Base-by-base conservation (phyloP, 2,329 filamentous ascomycete genomes). In the Thyridium curvatum region DNA sequence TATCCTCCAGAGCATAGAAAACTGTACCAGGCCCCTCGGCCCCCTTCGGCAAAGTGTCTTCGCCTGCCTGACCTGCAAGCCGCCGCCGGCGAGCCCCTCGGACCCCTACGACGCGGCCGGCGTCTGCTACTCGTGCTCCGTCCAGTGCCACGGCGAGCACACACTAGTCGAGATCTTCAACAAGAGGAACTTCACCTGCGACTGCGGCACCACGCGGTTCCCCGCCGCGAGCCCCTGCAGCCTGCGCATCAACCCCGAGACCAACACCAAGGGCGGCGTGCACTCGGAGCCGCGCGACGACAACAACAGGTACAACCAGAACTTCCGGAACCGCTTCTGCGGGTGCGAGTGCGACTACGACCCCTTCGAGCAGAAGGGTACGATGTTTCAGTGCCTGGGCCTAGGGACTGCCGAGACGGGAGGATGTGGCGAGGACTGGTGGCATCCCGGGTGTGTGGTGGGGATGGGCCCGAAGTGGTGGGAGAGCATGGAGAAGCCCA, bases 341-440 rank as follows among this genome's bases (percentile, higher is more conserved):
- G 86, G 84, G 2, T 98, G 93, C 54, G 77, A 77, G 21, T 84
- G 90, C 53, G 79, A 90, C 43, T 98, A 98, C 56, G 85, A 96
- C 56, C 80, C 91, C 0, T 77, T 91, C 35, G 73, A 86, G 56
- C 89, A 98, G 58, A 94, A 91, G 51, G 91, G 91, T 0, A 97
- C 90, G 30, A 98, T 98, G 93, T 98, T 94, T 51, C 93, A 98
- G 60, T 98, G 93, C 56, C 61, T 97, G 3, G 91, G 91, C 0
- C 68, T 97, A 1, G 89, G 88, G 1, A 84, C 79, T 0, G 72
- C 77, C 12, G 84, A 91, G 48, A 82, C 83, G 2, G 90, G 90
- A 13, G 91, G 90, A 4, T 97, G 91, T 61, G 91, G 91, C 12
- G 91, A 97, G 64, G 91, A 97, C 56, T 97, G 91, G 91, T 97